phyloP scores from a whole-genome alignment of 345 rosid genomes.

The Arabis hirsuta region DNA sequence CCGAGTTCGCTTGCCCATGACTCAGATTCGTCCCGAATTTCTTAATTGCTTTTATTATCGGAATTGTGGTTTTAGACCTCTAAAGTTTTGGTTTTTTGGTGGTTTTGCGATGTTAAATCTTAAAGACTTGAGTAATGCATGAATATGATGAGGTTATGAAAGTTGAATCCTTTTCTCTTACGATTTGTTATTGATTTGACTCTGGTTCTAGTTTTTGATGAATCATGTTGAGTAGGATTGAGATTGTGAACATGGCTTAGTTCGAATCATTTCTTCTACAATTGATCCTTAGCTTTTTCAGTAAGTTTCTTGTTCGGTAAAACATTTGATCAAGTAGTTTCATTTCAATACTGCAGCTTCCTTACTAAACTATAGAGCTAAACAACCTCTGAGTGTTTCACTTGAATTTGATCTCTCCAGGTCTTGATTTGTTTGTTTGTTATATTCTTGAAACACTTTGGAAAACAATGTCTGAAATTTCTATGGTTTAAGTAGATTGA shows the following conservation, averaged over 20 bases:
- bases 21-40: conserved; percentile 13
- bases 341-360: too few species aligned
- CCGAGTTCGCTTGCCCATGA: conserved; percentile 1
- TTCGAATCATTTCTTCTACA: too few species aligned
- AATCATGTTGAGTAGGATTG: background rate
- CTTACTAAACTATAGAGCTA: too few species aligned
- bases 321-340: too few species aligned
- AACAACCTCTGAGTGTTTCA: too few species aligned
- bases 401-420: background rate
- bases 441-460: too few species aligned
- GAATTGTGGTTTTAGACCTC: background rate
- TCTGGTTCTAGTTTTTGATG: conserved; percentile 1
- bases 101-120: background rate
- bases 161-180: conserved; percentile 4
- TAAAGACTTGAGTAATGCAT: background rate
- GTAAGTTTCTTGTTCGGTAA: too few species aligned
- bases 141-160: conserved; percentile 20
- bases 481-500: too few species aligned
- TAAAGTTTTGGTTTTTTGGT: conserved; percentile 7
- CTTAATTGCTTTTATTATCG: background rate
- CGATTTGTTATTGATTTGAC: background rate
- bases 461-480: too few species aligned
- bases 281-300: too few species aligned
- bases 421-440: too few species aligned
- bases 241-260: background rate